A percentile compares a stretch with the other conserved stretches of the same genome.
phyloP scores from a whole-genome alignment of 1,139 yeast genomes.

The Nakaseomyces uthaithaninus region DNA sequence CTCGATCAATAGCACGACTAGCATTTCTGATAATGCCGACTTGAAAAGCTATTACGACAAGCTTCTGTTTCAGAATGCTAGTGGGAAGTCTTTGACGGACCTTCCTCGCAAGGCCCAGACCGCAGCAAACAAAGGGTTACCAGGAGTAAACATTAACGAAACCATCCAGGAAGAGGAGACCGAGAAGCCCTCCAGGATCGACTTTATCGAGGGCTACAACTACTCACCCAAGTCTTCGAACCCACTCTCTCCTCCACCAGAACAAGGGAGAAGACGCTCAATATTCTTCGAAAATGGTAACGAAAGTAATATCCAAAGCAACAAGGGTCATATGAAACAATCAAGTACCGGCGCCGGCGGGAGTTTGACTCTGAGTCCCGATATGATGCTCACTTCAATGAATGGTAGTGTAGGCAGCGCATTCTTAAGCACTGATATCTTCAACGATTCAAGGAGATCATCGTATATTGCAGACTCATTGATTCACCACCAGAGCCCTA shows the following conservation, averaged over 20 bases:
- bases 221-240: neutral
- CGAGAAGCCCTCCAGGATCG: slow-evolving; percentile 6
- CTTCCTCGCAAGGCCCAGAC: slow-evolving; percentile 20
- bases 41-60: slow-evolving; percentile 30
- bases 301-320: neutral
- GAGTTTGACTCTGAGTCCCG: slow-evolving; percentile 1
- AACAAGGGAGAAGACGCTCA: slow-evolving; percentile 2
- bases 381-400: slow-evolving; percentile 2
- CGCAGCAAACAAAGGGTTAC: neutral
- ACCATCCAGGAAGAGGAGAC: neutral
- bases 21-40: slow-evolving; percentile 31
- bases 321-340: neutral
- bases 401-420: slow-evolving; percentile 9
- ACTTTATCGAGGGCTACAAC: slow-evolving; percentile 8
- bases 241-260: slow-evolving; percentile 1
- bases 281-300: neutral
- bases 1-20: slow-evolving; percentile 30
- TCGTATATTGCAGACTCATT: slow-evolving; percentile 30
- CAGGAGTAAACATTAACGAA: neutral
- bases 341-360: neutral
- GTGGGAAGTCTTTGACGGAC: slow-evolving; percentile 30
- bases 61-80: slow-evolving; percentile 26
- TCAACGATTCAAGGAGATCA: slow-evolving; percentile 24
- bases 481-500: slow-evolving; percentile 18
- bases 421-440: neutral